phyloP scores from a whole-genome alignment of 148 eudicot species.

The Suaeda aralocaspica region DNA sequence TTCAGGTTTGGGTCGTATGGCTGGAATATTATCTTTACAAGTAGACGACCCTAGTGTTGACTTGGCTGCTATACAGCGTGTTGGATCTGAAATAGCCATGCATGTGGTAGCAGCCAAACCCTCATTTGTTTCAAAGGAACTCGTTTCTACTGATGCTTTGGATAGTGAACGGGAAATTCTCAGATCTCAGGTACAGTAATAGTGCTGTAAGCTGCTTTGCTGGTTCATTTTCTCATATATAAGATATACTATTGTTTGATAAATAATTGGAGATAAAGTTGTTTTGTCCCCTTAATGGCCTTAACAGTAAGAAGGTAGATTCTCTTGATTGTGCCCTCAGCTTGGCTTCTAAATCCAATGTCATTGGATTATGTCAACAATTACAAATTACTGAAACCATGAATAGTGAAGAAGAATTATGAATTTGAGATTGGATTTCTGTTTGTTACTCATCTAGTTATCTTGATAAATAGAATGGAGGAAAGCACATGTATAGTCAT shows the following conservation, averaged over 20 bases:
- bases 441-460: too few species aligned
- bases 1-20: slow-evolving; percentile 93
- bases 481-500: too few species aligned
- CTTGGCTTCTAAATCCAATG: not conserved
- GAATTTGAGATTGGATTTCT: not conserved
- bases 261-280: not conserved
- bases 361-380: not conserved
- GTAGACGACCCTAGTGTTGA: slow-evolving; percentile 70
- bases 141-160: slow-evolving; percentile 72
- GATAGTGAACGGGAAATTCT: slow-evolving; percentile 82
- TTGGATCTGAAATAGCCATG: slow-evolving; percentile 96
- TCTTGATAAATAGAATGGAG: too few species aligned
- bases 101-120: slow-evolving; percentile 94
- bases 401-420: not conserved
- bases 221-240: not conserved
- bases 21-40: slow-evolving; percentile 79
- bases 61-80: slow-evolving; percentile 51
- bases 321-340: not conserved
- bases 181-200: slow-evolving; percentile 70
- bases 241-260: not conserved
- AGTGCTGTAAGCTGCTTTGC: not conserved
- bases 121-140: slow-evolving; percentile 68
- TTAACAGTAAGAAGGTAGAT: not conserved
- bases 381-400: not conserved
- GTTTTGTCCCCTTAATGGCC: not conserved